Conservation (phyloP, 352 stramenopile species). For the Globisporangium acanthophoron region DNA sequence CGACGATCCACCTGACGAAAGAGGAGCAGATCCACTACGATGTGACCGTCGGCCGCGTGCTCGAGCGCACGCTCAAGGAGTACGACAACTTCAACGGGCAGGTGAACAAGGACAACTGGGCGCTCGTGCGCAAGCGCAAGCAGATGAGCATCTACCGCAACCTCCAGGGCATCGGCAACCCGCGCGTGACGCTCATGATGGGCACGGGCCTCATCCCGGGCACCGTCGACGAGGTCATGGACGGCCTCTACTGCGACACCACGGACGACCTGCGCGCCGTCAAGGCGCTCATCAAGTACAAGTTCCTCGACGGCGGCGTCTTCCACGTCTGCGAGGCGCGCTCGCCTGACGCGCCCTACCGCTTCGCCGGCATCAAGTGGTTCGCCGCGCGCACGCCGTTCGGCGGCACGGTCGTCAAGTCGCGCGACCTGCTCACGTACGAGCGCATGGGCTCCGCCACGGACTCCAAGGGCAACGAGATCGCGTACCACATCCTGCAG, state of each 20-base stretch:
- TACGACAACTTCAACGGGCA: slow-evolving; percentile 15
- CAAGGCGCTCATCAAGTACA: slow-evolving; percentile 30
- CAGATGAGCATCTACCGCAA: slow-evolving; percentile 16
- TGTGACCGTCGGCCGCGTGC: slow-evolving; percentile 12
- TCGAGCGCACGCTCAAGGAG: slow-evolving; percentile 13
- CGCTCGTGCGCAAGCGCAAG: slow-evolving; percentile 10
- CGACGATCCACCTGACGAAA: slow-evolving; percentile 12
- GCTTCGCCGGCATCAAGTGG: slow-evolving; percentile 51
- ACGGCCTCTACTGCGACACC: slow-evolving; percentile 35
- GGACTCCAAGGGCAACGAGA: slow-evolving; percentile 10
- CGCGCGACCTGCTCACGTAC: slow-evolving; percentile 31
- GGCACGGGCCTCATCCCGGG: slow-evolving; percentile 9
- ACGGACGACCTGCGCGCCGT: slow-evolving; percentile 30
- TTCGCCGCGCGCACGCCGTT: slow-evolving; percentile 23
- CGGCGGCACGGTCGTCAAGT: slow-evolving; percentile 17
- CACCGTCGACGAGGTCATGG: slow-evolving; percentile 31
- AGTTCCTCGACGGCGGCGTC: slow-evolving; percentile 25
- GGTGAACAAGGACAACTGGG: slow-evolving; percentile 14
- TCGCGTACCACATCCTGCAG: slow-evolving; percentile 18
- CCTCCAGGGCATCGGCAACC: neutral
- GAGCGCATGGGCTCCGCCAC: slow-evolving; percentile 11
- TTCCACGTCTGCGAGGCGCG: slow-evolving; percentile 27
- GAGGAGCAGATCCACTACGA: slow-evolving; percentile 19
- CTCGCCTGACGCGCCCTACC: slow-evolving; percentile 25
- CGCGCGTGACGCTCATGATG: slow-evolving; percentile 11